phyloP scores from a whole-genome alignment of 306 rosid genomes.

The Vigna trinervia region DNA sequence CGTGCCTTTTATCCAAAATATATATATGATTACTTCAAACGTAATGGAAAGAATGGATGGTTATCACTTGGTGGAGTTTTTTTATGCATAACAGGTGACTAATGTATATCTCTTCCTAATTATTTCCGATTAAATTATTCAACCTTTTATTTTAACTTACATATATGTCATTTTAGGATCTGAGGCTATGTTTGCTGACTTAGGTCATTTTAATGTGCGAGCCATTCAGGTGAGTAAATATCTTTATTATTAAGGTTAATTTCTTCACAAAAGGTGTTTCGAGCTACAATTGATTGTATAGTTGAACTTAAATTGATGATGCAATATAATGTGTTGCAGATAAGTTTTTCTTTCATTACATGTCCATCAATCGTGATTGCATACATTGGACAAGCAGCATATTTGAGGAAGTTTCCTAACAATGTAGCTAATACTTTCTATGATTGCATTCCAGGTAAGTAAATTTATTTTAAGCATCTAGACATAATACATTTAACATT shows the following conservation, averaged over 20 bases:
- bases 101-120: neutral
- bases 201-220: slow-evolving; percentile 80
- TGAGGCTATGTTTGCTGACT: slow-evolving; percentile 96
- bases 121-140: neutral
- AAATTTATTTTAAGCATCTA: no score
- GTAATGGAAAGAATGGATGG: slow-evolving; percentile 59
- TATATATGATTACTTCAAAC: slow-evolving; percentile 53
- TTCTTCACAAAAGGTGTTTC: no score
- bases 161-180: slow-evolving; percentile 54
- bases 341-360: slow-evolving; percentile 51
- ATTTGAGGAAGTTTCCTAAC: slow-evolving; percentile 42
- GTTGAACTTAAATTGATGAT: neutral
- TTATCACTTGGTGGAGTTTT: slow-evolving; percentile 59
- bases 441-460: slow-evolving; percentile 49
- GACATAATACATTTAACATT: no score
- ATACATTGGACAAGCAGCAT: slow-evolving; percentile 57
- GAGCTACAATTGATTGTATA: neutral
- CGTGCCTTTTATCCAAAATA: slow-evolving; percentile 57
- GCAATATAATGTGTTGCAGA: slow-evolving; percentile 40
- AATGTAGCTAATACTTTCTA: slow-evolving; percentile 49
- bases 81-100: slow-evolving; percentile 52
- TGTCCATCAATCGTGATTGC: slow-evolving; percentile 47
- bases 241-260: slow-evolving; percentile 37
- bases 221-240: slow-evolving; percentile 70
- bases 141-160: slow-evolving; percentile 9